Evolutionary conservation across 331 rosid species (phyloP).

Genomic region (Malus hybrid): DNA sequence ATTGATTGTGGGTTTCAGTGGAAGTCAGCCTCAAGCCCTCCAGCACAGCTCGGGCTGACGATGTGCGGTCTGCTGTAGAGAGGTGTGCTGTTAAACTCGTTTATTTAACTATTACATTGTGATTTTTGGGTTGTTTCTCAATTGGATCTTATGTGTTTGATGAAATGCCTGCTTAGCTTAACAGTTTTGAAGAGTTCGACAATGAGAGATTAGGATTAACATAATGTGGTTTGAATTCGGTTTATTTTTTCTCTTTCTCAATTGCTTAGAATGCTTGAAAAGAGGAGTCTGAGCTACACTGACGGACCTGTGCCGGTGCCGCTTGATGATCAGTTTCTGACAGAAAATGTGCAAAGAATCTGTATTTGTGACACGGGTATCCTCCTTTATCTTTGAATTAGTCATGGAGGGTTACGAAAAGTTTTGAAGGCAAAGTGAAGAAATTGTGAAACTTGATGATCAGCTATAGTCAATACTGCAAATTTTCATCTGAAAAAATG

Average conservation of each 20-base stretch:
- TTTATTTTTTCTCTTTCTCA: not conserved
- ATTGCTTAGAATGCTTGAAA: slow-evolving; percentile 76
- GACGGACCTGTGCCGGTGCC: slow-evolving; percentile 78
- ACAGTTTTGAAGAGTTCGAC: not conserved
- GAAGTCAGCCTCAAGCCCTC: slow-evolving; percentile 81
- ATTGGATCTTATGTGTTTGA: not conserved
- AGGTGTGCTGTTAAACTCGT: slow-evolving; percentile 24
- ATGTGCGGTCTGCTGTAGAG: slow-evolving; percentile 69
- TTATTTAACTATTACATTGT: not conserved
- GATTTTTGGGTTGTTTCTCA: not conserved
- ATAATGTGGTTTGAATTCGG: not conserved
- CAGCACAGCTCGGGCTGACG: slow-evolving; percentile 60
- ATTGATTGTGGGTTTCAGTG: slow-evolving; percentile 27
- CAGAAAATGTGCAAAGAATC: slow-evolving; percentile 71
- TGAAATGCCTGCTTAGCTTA: not conserved
- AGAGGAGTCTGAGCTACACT: slow-evolving; percentile 80
- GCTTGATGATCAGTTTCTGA: slow-evolving; percentile 55
- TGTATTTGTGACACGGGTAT: slow-evolving; percentile 71
- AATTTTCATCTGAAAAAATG: not conserved
- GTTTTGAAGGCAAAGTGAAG: not conserved
- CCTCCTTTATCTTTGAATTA: not conserved
- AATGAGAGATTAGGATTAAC: not conserved
- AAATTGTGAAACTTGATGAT: not conserved
- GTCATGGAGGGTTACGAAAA: not conserved
- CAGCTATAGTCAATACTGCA: not conserved